Evolutionary conservation across 768 basidiomycete genomes (phyloP), one percentile per base, ranked within the genome.

Genomic region (Podaxis pistillaris): DNA sequence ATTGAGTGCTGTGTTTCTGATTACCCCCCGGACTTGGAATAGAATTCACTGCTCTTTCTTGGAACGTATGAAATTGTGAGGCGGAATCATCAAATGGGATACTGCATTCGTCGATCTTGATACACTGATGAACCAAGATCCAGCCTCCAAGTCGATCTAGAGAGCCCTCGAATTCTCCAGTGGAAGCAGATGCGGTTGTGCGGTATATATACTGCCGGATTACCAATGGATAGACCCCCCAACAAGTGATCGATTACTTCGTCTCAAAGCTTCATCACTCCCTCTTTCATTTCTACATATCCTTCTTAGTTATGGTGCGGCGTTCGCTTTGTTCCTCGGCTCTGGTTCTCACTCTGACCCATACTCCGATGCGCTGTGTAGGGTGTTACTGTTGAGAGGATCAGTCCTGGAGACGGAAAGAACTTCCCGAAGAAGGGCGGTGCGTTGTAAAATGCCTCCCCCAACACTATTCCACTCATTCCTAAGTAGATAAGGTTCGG

Each of bases 371-470:
- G 36, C 15, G 49, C 55, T 49, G 41, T 56, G 2, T 67, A 92
- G 91, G 91, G 91, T 74, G 90, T 94, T 64, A 84, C 78, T 52
- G 76, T 95, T 69, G 79, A 91, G 62, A 71, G 69, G 46, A 68
- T 91, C 68, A 54, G 67, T n/a, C 65, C 80, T 30, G 93, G 91
- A 49, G 88, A 94, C 74, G 83, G 83, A 63, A 63, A 65, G 58
- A 81, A 53, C 67, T 93, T 81, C 77, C 93, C 94, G 51, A 84
- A 84, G 78, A 72, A 67, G 64, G 89, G 90, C 64, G 91, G 92
- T 90, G 68, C 57, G 88, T 80, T n/a, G 13, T 15, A 26, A 13
- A 17, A 24, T 38, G 37, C 7, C 17, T 19, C 9, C 36, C 4
- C 13, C 22, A 15, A 22, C 12, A 15, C 1, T 50, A 17, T 49